Evolutionary conservation across 306 rosid genomes (phyloP), one percentile per base, ranked within the genome.

Genomic region (Parietaria judaica): DNA sequence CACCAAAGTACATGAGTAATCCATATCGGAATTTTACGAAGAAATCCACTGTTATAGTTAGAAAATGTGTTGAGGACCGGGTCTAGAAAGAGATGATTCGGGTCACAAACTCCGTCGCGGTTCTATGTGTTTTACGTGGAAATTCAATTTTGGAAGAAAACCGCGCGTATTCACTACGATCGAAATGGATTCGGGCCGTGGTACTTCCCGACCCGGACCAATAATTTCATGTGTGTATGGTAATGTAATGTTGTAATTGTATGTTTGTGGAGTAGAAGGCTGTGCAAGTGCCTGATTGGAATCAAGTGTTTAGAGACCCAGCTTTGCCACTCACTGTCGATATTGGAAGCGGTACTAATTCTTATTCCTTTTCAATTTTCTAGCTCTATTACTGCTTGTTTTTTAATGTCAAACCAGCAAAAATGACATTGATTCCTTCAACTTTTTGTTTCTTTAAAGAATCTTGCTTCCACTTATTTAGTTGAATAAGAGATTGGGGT

Each of bases 271-370:
- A 36, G 57, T 76, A 88, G 96, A 68, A 72, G 52, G 95, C 96
- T 63, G 74, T 83, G 11, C 65, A 78, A 75, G 87, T 75, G 46
- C 92, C 96, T 11, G 85, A 83, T 60, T 91, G 98, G 98, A 80
- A 83, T 56, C 79, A 74, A 58, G 82, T 86, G 44, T 85, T 88
- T 76, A 79, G 75, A 10, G 95, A 91, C 61, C 98, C 98, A 43
- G 59, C 76, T 12, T 81, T 91, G 78, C 98, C 98, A 11, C 96
- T 91, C 67, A 86, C 79, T 88, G 90, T 85, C 45, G 96, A 91
- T 77, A 77, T 91, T 73, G 98, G 98, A 80, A 80, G 95, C 66
- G 98, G 98, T 86, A 81, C 41, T 39, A 44, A 5, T 36, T 2
- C 38, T n/a, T 23, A 5, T 14, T 35, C 35, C 56, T 14, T 15